These are phyloP conservation scores for Cercospora janseana DNA, from an alignment of 2,329 filamentous ascomycete genomes.

Conservation along the genomic window DNA sequence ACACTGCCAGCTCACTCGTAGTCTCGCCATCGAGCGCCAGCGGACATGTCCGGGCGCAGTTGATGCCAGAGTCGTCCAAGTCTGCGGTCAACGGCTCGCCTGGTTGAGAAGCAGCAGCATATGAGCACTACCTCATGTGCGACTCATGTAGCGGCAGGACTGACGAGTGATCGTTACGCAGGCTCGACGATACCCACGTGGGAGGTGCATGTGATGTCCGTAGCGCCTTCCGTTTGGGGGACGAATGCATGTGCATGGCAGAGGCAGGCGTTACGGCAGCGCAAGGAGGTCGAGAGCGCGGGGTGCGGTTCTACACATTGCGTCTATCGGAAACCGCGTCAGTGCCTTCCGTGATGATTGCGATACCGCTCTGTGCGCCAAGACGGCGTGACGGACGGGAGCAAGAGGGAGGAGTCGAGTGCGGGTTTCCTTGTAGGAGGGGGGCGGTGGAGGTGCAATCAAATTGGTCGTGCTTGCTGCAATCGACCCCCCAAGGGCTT, in stretches of 20 bases:
- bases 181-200: too few relatives aligned
- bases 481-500: constrained; percentile 10
- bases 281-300: too few relatives aligned
- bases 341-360: constrained; percentile 10
- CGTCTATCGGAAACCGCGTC: constrained; percentile 2
- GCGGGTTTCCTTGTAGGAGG: too few relatives aligned
- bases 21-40: background rate
- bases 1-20: background rate
- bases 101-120: background rate
- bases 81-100: background rate
- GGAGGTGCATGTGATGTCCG: too few relatives aligned
- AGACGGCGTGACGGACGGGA: constrained; percentile 4
- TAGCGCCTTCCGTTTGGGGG: too few relatives aligned
- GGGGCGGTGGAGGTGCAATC: background rate
- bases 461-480: background rate
- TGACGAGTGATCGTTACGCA: too few relatives aligned
- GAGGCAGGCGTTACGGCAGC: too few relatives aligned
- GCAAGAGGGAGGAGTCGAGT: background rate
- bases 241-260: too few relatives aligned
- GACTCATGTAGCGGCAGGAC: too few relatives aligned
- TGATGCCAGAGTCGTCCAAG: background rate
- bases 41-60: constrained; percentile 4
- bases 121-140: background rate
- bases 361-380: constrained; percentile 2
- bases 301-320: background rate